phyloP scores from a whole-genome alignment of 345 rosid species.

The Gossypium rotundifolium region DNA sequence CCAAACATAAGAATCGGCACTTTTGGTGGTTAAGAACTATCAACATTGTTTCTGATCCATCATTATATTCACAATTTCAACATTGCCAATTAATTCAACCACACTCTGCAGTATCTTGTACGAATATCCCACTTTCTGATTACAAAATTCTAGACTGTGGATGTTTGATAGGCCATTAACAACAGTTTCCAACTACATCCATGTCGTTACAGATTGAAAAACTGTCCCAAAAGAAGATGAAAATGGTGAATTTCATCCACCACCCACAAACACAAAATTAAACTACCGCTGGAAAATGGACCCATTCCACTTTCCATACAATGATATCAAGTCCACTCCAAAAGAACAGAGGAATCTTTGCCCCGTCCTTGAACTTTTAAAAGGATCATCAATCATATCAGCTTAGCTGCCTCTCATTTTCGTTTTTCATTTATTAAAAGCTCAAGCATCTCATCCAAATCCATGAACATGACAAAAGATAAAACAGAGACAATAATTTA shows the following conservation, averaged over 20 bases:
- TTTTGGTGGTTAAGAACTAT: slow-evolving; percentile 7
- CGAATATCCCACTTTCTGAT: background rate
- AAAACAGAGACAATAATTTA: background rate
- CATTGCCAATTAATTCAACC: background rate
- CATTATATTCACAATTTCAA: background rate
- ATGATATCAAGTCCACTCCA: background rate
- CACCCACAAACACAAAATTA: slow-evolving; percentile 2
- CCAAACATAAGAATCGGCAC: background rate
- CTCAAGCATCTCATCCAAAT: background rate
- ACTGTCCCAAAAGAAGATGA: background rate
- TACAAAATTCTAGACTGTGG: background rate
- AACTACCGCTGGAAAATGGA: slow-evolving; percentile 1
- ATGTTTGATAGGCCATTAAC: too few relatives aligned
- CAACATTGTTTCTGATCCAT: background rate
- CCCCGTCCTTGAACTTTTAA: background rate
- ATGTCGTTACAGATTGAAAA: background rate
- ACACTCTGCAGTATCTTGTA: background rate
- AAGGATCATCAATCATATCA: background rate
- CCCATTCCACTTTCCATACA: background rate
- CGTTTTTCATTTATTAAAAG: background rate
- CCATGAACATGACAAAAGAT: background rate
- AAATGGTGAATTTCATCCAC: slow-evolving; percentile 10
- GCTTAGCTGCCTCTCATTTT: background rate
- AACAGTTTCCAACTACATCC: too few relatives aligned
- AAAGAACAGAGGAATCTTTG: background rate